These are phyloP conservation scores for Apiotrichum brassicae DNA, from an alignment of 1,284 basidiomycete species.

Conservation along the genomic window DNA sequence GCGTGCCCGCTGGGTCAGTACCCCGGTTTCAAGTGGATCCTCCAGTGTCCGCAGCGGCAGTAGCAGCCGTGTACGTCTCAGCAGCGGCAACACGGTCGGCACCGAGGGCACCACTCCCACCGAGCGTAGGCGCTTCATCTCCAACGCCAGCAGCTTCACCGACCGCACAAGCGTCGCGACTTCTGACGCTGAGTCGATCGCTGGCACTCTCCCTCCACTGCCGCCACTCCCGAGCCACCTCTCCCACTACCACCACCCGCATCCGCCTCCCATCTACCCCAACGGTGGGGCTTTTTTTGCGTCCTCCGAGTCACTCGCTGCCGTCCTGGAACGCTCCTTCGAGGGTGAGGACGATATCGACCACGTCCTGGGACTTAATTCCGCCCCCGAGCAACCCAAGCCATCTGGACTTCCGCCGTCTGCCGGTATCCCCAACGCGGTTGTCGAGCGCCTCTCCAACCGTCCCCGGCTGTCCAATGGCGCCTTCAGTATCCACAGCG, in stretches of 20 bases:
- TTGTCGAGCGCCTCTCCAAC: too few species aligned
- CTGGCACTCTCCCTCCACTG: neutral
- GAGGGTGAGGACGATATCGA: neutral
- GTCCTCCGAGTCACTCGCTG: neutral
- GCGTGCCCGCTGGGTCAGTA: constrained; percentile 7
- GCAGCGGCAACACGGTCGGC: neutral
- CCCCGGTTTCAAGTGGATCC: too few species aligned
- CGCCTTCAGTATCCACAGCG: too few species aligned
- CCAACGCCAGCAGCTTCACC: neutral
- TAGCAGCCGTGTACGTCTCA: constrained; percentile 5
- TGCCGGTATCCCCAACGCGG: too few species aligned
- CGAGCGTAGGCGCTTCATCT: neutral
- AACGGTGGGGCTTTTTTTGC: neutral
- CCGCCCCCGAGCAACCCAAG: too few species aligned
- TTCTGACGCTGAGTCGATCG: neutral
- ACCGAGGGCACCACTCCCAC: neutral
- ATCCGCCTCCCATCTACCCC: neutral
- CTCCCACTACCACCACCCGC: neutral
- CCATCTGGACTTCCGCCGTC: too few species aligned
- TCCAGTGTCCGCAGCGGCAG: constrained; percentile 19
- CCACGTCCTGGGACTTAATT: too few species aligned
- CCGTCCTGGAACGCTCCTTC: neutral
- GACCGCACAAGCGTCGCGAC: neutral
- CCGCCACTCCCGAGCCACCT: neutral
- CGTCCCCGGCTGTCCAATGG: too few species aligned